These are phyloP conservation scores for Atalantia buxifolia DNA, from an alignment of 345 rosid genomes.

Conservation along the genomic window DNA sequence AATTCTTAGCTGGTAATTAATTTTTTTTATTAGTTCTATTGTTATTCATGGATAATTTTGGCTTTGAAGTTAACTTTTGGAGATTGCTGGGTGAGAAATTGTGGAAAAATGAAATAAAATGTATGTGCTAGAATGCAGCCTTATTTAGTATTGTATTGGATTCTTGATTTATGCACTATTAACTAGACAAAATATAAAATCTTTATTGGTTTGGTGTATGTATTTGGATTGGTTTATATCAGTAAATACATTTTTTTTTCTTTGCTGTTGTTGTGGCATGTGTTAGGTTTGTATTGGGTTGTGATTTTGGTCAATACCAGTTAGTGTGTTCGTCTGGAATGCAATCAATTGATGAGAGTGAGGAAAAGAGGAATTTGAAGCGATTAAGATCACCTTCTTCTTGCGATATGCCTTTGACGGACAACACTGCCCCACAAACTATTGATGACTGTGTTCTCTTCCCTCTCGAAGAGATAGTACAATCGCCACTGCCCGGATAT, in stretches of 20 bases:
- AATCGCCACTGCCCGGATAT: constrained; percentile 89
- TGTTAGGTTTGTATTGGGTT: constrained; percentile 15
- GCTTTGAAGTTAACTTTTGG: not conserved
- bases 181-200: not conserved
- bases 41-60: not conserved
- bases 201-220: not conserved
- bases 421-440: constrained; percentile 33
- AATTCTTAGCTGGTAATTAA: constrained; percentile 27
- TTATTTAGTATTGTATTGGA: not conserved
- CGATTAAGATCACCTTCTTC: constrained; percentile 31
- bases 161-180: not conserved
- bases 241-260: not conserved
- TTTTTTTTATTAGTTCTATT: not conserved
- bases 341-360: constrained; percentile 49
- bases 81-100: constrained; percentile 18
- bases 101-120: constrained; percentile 2
- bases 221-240: not conserved
- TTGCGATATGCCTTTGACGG: constrained; percentile 52
- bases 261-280: not conserved
- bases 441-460: constrained; percentile 42
- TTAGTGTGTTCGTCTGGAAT: constrained; percentile 40
- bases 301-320: constrained; percentile 5
- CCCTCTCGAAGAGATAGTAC: constrained; percentile 79
- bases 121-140: not conserved
- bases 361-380: constrained; percentile 46